A percentile compares a stretch with the other conserved stretches of the same genome.
phyloP scores from a whole-genome alignment of 108 stramenopile species.

The Nannochloropsis oceanica region DNA sequence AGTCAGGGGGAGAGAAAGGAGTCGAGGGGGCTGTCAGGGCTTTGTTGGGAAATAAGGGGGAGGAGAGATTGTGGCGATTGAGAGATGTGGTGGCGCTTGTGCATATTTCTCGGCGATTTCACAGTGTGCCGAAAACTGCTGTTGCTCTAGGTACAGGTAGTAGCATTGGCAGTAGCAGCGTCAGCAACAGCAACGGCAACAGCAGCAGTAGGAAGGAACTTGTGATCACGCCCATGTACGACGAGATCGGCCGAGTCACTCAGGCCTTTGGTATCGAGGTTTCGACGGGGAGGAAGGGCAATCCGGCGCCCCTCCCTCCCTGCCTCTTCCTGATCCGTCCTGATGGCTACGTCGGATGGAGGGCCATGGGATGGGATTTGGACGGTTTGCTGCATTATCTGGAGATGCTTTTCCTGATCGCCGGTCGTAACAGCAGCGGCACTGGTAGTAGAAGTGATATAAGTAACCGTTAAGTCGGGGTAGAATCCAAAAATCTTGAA shows the following conservation, averaged over 20 bases:
- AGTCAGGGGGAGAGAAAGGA: not conserved
- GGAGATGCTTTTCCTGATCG: not conserved
- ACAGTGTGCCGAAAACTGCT: not conserved
- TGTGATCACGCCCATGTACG: not conserved
- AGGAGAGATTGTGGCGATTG: not conserved
- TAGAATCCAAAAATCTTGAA: no score
- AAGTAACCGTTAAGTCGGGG: no score
- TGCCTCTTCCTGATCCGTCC: not conserved
- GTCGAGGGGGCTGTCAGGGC: not conserved
- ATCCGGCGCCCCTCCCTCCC: not conserved
- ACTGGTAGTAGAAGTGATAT: no score
- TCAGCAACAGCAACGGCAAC: no score
- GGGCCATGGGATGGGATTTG: not conserved
- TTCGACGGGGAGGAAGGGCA: not conserved
- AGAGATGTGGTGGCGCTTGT: not conserved
- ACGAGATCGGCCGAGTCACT: not conserved
- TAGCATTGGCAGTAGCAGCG: no score
- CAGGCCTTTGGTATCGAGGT: not conserved
- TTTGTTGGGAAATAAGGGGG: not conserved
- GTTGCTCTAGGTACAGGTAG: no score
- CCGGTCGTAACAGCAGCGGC: no score
- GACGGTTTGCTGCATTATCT: not conserved
- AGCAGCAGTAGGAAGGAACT: not conserved
- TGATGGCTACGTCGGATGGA: not conserved
- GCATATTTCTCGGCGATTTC: not conserved